Conservation (phyloP, 106 monocot genomes). For the Dendrobium nobile region DNA sequence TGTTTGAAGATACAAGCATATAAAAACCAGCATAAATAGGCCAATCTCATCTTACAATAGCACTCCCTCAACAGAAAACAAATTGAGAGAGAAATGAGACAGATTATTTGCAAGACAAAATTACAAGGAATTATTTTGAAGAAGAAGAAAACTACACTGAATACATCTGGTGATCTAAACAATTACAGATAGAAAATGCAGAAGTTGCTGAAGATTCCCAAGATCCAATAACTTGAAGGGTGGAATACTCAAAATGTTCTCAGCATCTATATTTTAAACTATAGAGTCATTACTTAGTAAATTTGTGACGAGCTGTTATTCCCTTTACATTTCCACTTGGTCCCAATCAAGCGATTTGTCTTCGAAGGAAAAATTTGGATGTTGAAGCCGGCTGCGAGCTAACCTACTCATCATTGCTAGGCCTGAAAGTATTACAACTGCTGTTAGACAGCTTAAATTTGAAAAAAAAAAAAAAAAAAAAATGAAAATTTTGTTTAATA, state of each 20-base stretch:
- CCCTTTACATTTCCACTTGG: constrained; percentile 40
- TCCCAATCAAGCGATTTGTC: constrained; percentile 78
- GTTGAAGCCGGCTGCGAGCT: constrained; percentile 41
- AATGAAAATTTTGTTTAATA: not conserved
- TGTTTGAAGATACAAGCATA: too few species aligned
- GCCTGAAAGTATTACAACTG: constrained; percentile 42
- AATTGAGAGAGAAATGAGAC: too few species aligned
- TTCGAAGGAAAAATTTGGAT: constrained; percentile 36
- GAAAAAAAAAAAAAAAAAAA: not conserved
- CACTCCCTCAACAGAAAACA: too few species aligned
- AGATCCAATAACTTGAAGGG: not conserved
- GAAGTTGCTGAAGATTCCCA: not conserved
- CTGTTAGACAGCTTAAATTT: not conserved
- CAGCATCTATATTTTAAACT: too few species aligned
- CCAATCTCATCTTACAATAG: too few species aligned
- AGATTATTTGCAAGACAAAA: not conserved
- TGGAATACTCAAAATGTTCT: not conserved
- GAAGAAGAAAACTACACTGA: not conserved
- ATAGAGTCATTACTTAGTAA: not conserved
- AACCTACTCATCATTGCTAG: constrained; percentile 82
- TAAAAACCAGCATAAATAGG: too few species aligned
- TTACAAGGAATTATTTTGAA: not conserved
- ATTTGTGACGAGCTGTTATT: not conserved
- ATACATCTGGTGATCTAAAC: not conserved
- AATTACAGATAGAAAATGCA: not conserved